Conservation (phyloP, 495 filamentous ascomycete genomes). For the Margaritispora aquatica region DNA sequence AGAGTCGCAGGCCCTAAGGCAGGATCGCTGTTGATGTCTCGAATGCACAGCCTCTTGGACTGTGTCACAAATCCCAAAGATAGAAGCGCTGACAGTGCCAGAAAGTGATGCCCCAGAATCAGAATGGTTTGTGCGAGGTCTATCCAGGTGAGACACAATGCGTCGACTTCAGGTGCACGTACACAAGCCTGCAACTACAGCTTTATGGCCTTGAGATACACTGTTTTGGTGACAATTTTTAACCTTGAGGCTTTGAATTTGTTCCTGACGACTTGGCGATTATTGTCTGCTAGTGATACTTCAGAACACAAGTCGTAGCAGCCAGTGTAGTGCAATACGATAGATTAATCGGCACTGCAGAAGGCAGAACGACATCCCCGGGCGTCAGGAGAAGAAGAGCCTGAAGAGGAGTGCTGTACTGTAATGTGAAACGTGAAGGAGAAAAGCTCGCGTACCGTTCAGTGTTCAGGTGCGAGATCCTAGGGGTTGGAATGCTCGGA, state of each 20-base stretch:
- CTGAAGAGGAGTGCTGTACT: background rate
- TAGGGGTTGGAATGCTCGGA: background rate
- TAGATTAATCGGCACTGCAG: background rate
- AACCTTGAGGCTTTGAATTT: background rate
- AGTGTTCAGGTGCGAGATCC: background rate
- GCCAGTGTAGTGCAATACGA: background rate
- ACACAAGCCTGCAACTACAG: no score
- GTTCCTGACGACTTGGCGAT: background rate
- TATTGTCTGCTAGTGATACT: background rate
- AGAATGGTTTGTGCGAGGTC: conserved; percentile 8
- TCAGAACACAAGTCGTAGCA: background rate
- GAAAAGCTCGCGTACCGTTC: background rate
- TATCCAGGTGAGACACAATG: background rate
- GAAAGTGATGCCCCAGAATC: conserved; percentile 6
- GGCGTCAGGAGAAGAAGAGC: background rate
- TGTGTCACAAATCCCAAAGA: conserved; percentile 15
- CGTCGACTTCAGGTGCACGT: background rate
- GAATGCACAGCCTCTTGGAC: conserved; percentile 18
- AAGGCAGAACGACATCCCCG: background rate
- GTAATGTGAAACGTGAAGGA: background rate
- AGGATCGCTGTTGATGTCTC: conserved; percentile 8
- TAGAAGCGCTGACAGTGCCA: background rate
- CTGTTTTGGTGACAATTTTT: no score
- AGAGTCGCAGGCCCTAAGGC: conserved; percentile 5
- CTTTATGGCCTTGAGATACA: no score